Conservation (phyloP, 176 grass and related monocot genomes). For the Aegilops longissima region DNA sequence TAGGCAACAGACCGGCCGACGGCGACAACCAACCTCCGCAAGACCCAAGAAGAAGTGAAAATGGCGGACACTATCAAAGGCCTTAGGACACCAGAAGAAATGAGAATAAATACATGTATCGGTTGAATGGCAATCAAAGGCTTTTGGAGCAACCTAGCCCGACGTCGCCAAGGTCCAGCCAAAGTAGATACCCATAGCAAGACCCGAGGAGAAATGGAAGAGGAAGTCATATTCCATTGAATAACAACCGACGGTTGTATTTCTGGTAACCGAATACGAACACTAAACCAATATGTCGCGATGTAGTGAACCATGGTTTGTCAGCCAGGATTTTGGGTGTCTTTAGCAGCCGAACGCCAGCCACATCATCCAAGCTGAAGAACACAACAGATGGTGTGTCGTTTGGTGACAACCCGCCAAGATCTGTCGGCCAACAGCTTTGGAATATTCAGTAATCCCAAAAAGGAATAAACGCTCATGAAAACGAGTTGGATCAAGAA, state of each 20-base stretch:
- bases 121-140: not conserved
- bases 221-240: conserved; percentile 13
- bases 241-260: conserved; percentile 3
- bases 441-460: conserved; percentile 33
- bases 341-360: conserved; percentile 28
- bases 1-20: not conserved
- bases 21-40: conserved; percentile 11
- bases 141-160: not conserved
- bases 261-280: not conserved
- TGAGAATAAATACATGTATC: conserved; percentile 42
- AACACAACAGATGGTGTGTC: not conserved
- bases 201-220: conserved; percentile 29
- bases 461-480: not conserved
- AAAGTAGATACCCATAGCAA: conserved; percentile 26
- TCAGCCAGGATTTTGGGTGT: conserved; percentile 30
- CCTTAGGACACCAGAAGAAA: conserved; percentile 27
- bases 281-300: not conserved
- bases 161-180: conserved; percentile 15
- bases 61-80: not conserved
- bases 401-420: not conserved
- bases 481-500: not conserved
- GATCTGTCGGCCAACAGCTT: not conserved
- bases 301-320: not conserved
- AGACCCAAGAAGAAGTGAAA: conserved; percentile 34
- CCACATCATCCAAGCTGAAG: not conserved